A percentile compares a stretch with the other conserved stretches of the same genome.
These are phyloP conservation scores for Pseudozyma pruni DNA, from an alignment of 1,284 basidiomycete genomes.

Conservation along the genomic window DNA sequence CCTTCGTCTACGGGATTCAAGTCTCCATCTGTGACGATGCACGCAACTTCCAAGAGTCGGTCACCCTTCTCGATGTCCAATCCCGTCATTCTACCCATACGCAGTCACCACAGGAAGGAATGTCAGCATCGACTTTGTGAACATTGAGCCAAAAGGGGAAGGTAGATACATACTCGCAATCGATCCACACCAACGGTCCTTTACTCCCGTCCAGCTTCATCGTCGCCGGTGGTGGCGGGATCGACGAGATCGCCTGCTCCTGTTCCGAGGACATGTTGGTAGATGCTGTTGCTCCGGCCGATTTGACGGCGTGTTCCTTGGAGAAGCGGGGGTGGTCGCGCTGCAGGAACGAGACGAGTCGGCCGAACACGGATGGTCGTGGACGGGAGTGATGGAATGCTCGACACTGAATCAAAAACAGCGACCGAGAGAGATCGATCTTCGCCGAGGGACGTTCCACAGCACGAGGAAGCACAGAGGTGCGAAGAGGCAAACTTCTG, in stretches of 20 bases:
- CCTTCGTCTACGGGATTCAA: constrained; percentile 79
- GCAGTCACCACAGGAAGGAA: background rate
- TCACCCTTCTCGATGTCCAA: constrained; percentile 74
- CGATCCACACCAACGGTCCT: constrained; percentile 85
- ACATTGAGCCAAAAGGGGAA: background rate
- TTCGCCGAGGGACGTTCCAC: too few relatives aligned
- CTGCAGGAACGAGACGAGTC: too few relatives aligned
- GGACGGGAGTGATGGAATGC: too few relatives aligned
- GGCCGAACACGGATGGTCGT: too few relatives aligned
- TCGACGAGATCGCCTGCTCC: constrained; percentile 13
- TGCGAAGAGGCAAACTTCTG: too few relatives aligned
- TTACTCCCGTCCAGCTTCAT: constrained; percentile 64
- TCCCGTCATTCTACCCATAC: constrained; percentile 75
- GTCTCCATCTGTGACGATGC: constrained; percentile 83
- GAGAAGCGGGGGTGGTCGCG: too few relatives aligned
- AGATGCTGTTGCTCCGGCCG: background rate
- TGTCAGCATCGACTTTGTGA: background rate
- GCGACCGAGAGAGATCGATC: too few relatives aligned
- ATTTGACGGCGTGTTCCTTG: background rate
- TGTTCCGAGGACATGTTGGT: background rate
- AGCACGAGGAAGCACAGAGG: too few relatives aligned
- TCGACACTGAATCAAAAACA: too few relatives aligned
- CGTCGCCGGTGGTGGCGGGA: constrained; percentile 55
- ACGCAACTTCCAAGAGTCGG: constrained; percentile 79
- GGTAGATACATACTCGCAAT: constrained; percentile 74